A percentile compares a stretch with the other conserved stretches of the same genome.
Evolutionary conservation across 495 filamentous ascomycete genomes (phyloP).

Genomic region (Cercophora scortea): DNA sequence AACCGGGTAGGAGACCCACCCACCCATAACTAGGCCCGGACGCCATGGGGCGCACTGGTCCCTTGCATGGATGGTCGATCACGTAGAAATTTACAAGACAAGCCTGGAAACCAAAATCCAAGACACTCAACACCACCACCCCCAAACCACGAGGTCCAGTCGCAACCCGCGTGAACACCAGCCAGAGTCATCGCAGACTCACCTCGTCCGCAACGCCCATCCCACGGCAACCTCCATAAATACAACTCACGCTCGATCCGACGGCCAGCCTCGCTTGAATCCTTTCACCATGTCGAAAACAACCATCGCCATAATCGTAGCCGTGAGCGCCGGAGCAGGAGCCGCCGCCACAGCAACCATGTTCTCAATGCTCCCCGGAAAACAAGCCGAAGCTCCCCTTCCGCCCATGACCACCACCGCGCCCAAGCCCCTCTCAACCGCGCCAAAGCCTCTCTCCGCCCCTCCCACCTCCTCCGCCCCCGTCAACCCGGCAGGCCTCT

Average conservation of each 20-base stretch:
- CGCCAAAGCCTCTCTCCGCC: slow-evolving; percentile 26
- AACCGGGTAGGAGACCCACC: not conserved
- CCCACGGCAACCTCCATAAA: not conserved
- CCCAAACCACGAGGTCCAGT: not conserved
- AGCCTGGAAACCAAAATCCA: not conserved
- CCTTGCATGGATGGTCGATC: too few relatives aligned
- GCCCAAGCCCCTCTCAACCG: slow-evolving; percentile 37
- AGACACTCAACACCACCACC: not conserved
- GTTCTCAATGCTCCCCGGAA: slow-evolving; percentile 53
- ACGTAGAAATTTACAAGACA: not conserved
- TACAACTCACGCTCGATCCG: not conserved
- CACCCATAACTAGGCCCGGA: not conserved
- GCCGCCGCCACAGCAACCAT: slow-evolving; percentile 71
- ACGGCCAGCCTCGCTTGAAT: not conserved
- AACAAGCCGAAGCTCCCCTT: slow-evolving; percentile 34
- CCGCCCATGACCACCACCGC: slow-evolving; percentile 23
- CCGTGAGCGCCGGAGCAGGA: slow-evolving; percentile 80
- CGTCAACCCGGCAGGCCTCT: slow-evolving; percentile 82
- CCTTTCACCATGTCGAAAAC: slow-evolving; percentile 70
- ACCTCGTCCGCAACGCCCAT: not conserved
- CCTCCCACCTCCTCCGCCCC: slow-evolving; percentile 30
- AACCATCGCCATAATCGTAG: slow-evolving; percentile 81
- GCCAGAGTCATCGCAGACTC: not conserved
- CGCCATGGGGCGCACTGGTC: not conserved
- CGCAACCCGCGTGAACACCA: not conserved